Evolutionary conservation across 305 asterid genomes (phyloP).

Genomic region (Fraxinus dipetala): DNA sequence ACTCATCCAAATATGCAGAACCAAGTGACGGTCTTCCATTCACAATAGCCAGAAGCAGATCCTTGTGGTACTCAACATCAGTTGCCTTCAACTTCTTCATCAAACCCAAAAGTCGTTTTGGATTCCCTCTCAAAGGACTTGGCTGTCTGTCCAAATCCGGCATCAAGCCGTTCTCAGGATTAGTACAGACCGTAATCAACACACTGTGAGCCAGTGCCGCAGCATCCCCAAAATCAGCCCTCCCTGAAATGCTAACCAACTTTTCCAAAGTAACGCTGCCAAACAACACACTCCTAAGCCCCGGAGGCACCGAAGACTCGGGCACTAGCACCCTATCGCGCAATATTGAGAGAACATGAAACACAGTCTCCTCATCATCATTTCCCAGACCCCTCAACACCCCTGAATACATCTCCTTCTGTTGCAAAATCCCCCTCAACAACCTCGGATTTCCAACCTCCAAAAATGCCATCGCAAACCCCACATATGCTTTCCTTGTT

Average conservation of each 20-base stretch:
- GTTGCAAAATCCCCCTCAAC: constrained; percentile 76
- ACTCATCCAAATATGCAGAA: constrained; percentile 79
- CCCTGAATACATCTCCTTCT: constrained; percentile 87
- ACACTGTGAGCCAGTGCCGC: constrained; percentile 66
- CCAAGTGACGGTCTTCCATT: constrained; percentile 72
- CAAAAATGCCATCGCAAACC: constrained; percentile 76
- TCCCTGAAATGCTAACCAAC: constrained; percentile 65
- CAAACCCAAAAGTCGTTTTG: constrained; percentile 67
- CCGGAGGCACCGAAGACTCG: constrained; percentile 74
- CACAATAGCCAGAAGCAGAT: constrained; percentile 69
- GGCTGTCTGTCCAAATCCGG: constrained; percentile 71
- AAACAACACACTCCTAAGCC: constrained; percentile 85
- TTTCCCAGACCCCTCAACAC: constrained; percentile 80
- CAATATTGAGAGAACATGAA: constrained; percentile 51
- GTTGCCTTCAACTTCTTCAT: constrained; percentile 86
- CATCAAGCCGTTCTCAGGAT: constrained; percentile 89
- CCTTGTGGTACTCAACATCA: constrained; percentile 60
- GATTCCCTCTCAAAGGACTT: constrained; percentile 72
- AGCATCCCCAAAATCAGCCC: constrained; percentile 50
- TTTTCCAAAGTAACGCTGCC: constrained; percentile 91
- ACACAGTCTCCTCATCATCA: constrained; percentile 77
- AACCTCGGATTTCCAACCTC: constrained; percentile 78
- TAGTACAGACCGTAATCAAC: constrained; percentile 64
- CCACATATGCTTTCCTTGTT: constrained; percentile 72
- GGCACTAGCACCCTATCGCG: constrained; percentile 67